Conservation (phyloP, 2,329 filamentous ascomycete genomes). For the Laburnicola sp. region DNA sequence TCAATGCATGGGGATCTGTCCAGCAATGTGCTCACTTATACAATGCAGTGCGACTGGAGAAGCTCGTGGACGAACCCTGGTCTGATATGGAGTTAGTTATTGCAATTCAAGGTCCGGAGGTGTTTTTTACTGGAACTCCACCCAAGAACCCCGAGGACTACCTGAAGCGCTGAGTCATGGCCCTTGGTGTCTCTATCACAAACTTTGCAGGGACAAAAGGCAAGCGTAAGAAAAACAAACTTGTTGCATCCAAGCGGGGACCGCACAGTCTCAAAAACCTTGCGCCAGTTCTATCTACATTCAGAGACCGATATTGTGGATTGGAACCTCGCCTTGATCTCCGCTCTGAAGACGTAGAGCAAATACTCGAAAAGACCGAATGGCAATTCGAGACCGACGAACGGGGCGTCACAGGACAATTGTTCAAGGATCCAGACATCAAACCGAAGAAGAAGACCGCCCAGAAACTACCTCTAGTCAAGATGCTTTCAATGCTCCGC, state of each 20-base stretch:
- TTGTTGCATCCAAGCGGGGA: conserved; percentile 30
- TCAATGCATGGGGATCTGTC: conserved; percentile 48
- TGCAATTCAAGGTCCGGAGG: conserved; percentile 31
- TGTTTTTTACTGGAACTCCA: conserved; percentile 45
- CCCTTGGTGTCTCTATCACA: conserved; percentile 40
- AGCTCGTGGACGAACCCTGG: conserved; percentile 38
- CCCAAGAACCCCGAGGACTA: conserved; percentile 42
- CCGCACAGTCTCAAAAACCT: conserved; percentile 37
- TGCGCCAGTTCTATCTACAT: conserved; percentile 44
- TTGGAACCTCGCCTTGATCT: conserved; percentile 29
- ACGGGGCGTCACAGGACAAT: conserved; percentile 11
- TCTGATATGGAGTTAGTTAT: conserved; percentile 47
- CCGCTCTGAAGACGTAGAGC: conserved; percentile 42
- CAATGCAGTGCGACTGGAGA: conserved; percentile 43
- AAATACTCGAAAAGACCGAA: conserved; percentile 40
- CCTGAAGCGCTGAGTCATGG: conserved; percentile 45
- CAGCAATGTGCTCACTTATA: conserved; percentile 48
- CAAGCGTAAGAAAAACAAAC: conserved; percentile 9
- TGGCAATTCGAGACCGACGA: conserved; percentile 26
- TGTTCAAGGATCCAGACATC: conserved; percentile 11
- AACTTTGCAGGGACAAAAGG: conserved; percentile 30
- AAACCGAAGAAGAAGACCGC: neutral
- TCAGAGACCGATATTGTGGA: conserved; percentile 40
- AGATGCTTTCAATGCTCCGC: conserved; percentile 23
- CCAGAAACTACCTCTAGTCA: conserved; percentile 9